A percentile compares a stretch with the other conserved stretches of the same genome.
These are phyloP conservation scores for Wickerhamiella alocasiicola DNA, from an alignment of 805 yeast species.

Conservation along the genomic window DNA sequence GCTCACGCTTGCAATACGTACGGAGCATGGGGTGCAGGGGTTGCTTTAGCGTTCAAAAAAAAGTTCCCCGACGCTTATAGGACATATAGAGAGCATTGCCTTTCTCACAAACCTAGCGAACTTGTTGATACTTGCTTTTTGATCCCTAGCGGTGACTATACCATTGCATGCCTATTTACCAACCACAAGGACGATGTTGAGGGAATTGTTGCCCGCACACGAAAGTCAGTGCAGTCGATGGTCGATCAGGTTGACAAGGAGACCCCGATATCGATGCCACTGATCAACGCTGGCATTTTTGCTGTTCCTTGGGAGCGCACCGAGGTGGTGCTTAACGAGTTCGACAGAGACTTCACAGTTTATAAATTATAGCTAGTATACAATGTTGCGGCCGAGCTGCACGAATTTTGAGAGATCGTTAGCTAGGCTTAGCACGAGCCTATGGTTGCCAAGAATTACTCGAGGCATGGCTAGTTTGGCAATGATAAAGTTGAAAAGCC, in stretches of 20 bases:
- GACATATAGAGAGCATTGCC: conserved; percentile 37
- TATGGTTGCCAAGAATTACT: too few relatives aligned
- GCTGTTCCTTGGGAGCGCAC: conserved; percentile 69
- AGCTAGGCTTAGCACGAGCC: too few relatives aligned
- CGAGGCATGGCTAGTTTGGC: too few relatives aligned
- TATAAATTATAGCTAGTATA: conserved; percentile 33
- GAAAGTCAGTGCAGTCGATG: conserved; percentile 37
- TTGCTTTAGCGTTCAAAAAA: conserved; percentile 46
- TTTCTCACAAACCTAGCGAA: conserved; percentile 19
- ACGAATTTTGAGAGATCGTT: too few relatives aligned
- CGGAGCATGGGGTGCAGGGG: conserved; percentile 80
- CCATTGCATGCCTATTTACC: conserved; percentile 62
- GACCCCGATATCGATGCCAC: conserved; percentile 46
- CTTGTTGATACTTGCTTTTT: conserved; percentile 47
- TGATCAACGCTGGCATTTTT: conserved; percentile 70
- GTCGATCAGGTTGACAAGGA: conserved; percentile 28
- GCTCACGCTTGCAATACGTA: conserved; percentile 73
- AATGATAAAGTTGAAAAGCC: too few relatives aligned
- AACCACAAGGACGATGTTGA: conserved; percentile 32
- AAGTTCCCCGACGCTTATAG: conserved; percentile 47
- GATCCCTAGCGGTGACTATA: conserved; percentile 31
- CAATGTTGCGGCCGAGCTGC: neutral
- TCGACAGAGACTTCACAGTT: conserved; percentile 33
- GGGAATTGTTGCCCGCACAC: conserved; percentile 42
- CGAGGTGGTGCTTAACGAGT: conserved; percentile 36